Percentiles rank a stretch among this genome's conserved stretches.
phyloP scores from a whole-genome alignment of 306 rosid genomes.

The Ormosia emarginata region DNA sequence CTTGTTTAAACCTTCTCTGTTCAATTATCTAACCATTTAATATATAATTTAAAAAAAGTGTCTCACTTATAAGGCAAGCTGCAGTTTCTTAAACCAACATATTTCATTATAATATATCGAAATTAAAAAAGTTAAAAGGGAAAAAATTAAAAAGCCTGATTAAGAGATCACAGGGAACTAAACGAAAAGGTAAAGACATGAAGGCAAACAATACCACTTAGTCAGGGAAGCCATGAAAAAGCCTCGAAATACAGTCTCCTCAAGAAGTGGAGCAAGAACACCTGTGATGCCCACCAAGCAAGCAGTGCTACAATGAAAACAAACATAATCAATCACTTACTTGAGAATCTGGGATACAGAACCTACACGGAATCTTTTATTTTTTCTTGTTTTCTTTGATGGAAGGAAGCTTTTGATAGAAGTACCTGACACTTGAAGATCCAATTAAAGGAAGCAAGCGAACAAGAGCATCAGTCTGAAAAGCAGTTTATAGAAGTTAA shows the following conservation, averaged over 20 bases:
- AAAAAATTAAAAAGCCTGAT: not conserved
- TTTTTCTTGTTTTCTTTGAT: not conserved
- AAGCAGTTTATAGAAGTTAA: slow-evolving; percentile 32
- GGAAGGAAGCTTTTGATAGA: not conserved
- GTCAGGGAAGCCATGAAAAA: slow-evolving; percentile 88
- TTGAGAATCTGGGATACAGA: not conserved
- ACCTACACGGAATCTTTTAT: not conserved
- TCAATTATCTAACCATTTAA: not conserved
- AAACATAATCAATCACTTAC: not conserved
- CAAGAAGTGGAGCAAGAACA: slow-evolving; percentile 92
- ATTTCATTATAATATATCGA: not conserved
- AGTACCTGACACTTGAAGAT: slow-evolving; percentile 81
- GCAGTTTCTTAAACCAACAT: not conserved
- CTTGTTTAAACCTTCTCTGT: not conserved
- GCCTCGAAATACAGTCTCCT: slow-evolving; percentile 90
- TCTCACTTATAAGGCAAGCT: not conserved
- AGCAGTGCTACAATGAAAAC: slow-evolving; percentile 71
- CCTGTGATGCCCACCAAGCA: slow-evolving; percentile 89
- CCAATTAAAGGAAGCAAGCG: slow-evolving; percentile 92
- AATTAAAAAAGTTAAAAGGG: not conserved
- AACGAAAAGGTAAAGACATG: not conserved
- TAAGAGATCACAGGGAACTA: not conserved
- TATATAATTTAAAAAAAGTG: not conserved
- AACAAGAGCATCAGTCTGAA: slow-evolving; percentile 93
- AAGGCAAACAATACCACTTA: slow-evolving; percentile 60